Percentiles rank a stretch among this genome's conserved stretches.
Conservation (phyloP, 805 yeast species). For the Starmerella asiatica region DNA sequence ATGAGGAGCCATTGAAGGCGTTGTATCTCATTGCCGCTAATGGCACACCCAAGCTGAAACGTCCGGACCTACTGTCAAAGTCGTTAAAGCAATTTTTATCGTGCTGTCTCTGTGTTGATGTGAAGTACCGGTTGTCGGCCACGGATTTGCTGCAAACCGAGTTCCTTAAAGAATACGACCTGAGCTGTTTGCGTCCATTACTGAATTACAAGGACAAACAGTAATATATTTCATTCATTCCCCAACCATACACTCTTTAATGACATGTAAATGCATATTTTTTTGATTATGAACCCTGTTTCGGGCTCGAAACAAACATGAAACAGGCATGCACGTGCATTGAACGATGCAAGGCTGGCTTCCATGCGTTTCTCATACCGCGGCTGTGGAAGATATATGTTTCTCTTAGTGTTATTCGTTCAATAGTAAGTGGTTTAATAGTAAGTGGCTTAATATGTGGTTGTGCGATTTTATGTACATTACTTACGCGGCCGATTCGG, state of each 20-base stretch:
- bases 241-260: background rate
- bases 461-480: too few species aligned
- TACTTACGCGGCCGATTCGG: slow-evolving; percentile 51
- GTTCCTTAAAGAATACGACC: slow-evolving; percentile 31
- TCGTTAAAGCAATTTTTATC: slow-evolving; percentile 75
- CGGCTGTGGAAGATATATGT: too few species aligned
- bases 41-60: slow-evolving; percentile 64
- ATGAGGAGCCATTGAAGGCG: slow-evolving; percentile 68
- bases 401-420: too few species aligned
- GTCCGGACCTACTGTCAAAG: slow-evolving; percentile 56
- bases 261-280: background rate
- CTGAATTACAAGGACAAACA: slow-evolving; percentile 19
- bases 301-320: too few species aligned
- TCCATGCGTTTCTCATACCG: too few species aligned
- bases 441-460: too few species aligned
- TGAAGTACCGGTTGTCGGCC: slow-evolving; percentile 77
- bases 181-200: slow-evolving; percentile 26
- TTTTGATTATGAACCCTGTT: background rate
- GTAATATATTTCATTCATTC: background rate
- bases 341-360: too few species aligned
- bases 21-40: slow-evolving; percentile 63
- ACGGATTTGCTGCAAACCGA: slow-evolving; percentile 71
- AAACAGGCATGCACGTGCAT: too few species aligned
- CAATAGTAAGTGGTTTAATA: too few species aligned
- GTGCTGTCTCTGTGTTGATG: slow-evolving; percentile 89